phyloP scores from a whole-genome alignment of 163 green algal genomes.

The Volvox carteri region DNA sequence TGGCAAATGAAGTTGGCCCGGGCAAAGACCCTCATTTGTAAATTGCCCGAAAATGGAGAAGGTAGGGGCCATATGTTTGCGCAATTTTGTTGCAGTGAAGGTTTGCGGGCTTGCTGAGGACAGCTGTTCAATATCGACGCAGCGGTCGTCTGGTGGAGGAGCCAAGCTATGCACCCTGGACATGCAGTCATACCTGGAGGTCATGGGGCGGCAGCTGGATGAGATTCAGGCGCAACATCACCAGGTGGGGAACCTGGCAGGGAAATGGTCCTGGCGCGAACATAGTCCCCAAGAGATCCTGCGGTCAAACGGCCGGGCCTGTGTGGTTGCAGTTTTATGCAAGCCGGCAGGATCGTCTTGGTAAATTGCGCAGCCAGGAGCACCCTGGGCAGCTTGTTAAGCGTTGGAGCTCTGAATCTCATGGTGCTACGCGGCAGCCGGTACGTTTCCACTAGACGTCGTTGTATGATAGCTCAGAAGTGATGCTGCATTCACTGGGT shows the following conservation, averaged over 20 bases:
- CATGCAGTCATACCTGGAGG: slow-evolving; percentile 44
- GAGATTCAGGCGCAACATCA: slow-evolving; percentile 57
- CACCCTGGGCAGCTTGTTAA: background rate
- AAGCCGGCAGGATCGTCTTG: slow-evolving; percentile 15
- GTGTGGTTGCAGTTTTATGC: slow-evolving; percentile 20
- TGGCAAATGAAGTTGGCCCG: slow-evolving; percentile 3
- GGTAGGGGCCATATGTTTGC: slow-evolving; percentile 17
- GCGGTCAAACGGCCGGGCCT: background rate
- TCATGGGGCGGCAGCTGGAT: slow-evolving; percentile 51
- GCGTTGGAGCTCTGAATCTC: slow-evolving; percentile 19
- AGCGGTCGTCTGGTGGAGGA: background rate
- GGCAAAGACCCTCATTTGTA: background rate
- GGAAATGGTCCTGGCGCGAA: background rate
- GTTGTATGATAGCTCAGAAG: too few species aligned
- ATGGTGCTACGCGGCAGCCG: background rate
- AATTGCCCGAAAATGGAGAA: slow-evolving; percentile 21
- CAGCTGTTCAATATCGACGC: slow-evolving; percentile 29
- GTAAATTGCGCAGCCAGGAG: background rate
- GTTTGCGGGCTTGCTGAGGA: background rate
- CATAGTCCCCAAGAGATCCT: background rate
- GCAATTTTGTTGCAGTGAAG: background rate
- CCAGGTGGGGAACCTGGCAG: slow-evolving; percentile 14
- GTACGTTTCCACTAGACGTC: slow-evolving; percentile 20
- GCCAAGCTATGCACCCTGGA: slow-evolving; percentile 40
- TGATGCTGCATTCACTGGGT: too few species aligned